Base-by-base conservation (phyloP, 2,329 filamentous ascomycete genomes). In the Calcarisporium arbuscula region DNA sequence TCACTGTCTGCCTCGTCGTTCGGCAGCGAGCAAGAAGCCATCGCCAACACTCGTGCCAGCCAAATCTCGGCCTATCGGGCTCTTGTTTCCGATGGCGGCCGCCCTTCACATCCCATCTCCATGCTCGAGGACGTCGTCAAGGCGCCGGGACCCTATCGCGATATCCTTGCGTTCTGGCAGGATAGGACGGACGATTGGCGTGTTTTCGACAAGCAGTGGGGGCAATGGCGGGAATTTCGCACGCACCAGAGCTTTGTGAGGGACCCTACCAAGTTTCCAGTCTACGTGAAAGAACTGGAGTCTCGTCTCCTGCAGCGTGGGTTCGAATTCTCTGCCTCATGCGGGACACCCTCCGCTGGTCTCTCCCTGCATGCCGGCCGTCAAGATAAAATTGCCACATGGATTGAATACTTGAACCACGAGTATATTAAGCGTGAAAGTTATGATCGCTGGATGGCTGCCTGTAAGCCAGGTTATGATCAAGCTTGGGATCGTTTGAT, bases 381-480 rank as follows among this genome's bases (percentile, higher is more conserved):
- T 10, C 36, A 39, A 17, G 19, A 31, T 23, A 39, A 39, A 19
- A 14, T 39, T 15, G 22, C 36, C 9, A 39, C 36, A 2, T 39
- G 36, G 36, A 30, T 39, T 19, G 36, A 39, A 19, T 39, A 39
- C 14, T 11, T 39, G 6, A 39, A 39, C 17, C 35, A 36, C 19
- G 36, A 39, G 11, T 28, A 35, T 19, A 36, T 19, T 9, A 28
- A 28, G 22, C 32, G 28, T 11, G 36, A 39, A 10, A 33, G 35
- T 16, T 35, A 39, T n/a, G 36, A 39, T 8, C 31, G 35, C 4
- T 39, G 36, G 36, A 21, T 39, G 9, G 32, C 28, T 19, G 32
- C 32, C 2, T 35, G 32, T 19, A 32, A 19, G 7, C 36, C 36
- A 3, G 32, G 28, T 7, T 39, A 39, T 17, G 33, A 39, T 16